These are phyloP conservation scores for Pecoramyces ruminantium DNA, from an alignment of 192 early-diverging fungal species.

Conservation along the genomic window DNA sequence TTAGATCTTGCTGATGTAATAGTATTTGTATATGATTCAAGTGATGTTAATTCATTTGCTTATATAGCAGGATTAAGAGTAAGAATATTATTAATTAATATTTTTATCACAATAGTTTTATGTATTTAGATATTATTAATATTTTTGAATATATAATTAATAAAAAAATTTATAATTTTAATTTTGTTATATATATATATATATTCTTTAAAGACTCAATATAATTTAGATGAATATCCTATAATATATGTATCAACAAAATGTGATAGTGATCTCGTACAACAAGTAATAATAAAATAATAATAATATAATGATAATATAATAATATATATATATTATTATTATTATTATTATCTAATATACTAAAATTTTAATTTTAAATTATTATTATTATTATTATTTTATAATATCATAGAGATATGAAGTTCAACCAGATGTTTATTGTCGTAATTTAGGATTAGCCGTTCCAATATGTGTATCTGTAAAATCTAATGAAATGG, in stretches of 20 bases:
- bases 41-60: conserved; percentile 83
- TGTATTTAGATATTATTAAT: too few relatives aligned
- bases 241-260: conserved; percentile 89
- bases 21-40: conserved; percentile 89
- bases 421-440: conserved; percentile 81
- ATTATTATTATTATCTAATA: too few relatives aligned
- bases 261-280: conserved; percentile 76
- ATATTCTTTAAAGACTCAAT: conserved; percentile 43
- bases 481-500: conserved; percentile 65
- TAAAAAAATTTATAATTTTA: not conserved
- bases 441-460: conserved; percentile 72
- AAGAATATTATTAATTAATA: conserved; percentile 2
- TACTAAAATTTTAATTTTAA: too few relatives aligned
- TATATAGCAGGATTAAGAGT: conserved; percentile 72
- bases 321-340: too few relatives aligned
- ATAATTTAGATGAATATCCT: conserved; percentile 67
- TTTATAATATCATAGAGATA: too few relatives aligned
- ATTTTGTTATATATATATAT: not conserved
- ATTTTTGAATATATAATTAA: not conserved
- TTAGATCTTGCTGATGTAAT: conserved; percentile 69
- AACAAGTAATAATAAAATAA: conserved; percentile 26
- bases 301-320: too few relatives aligned
- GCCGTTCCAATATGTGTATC: conserved; percentile 81
- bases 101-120: not conserved
- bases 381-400: too few relatives aligned